Evolutionary conservation across 768 basidiomycete species (phyloP), one percentile per base, ranked within the genome.

Genomic region (Dioszegia hungarica): DNA sequence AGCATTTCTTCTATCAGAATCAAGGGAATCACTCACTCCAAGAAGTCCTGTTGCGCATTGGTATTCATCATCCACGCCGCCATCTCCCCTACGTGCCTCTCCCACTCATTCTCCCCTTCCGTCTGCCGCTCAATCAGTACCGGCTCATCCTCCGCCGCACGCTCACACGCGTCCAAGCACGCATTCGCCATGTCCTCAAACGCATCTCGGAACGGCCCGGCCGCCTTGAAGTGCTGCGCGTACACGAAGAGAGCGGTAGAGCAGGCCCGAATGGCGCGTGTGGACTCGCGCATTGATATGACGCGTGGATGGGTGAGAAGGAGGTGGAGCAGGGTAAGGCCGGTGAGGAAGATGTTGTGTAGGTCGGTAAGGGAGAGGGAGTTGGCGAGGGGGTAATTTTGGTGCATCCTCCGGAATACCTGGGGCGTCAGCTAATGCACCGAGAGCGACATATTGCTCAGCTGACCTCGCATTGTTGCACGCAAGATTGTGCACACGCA

Each of bases 101-200:
- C 55, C 55, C 55, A 56, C 8, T 48, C 55, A 15, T 28, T 47
- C 38, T 20, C 31, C 28, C 25, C 33, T 29, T 56, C 46, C 41
- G 24, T 29, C 44, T 44, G 44, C 36, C 45, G n/a, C 15, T 39
- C 46, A 12, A 40, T 36, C 17, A 38, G 37, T 4, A 49, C 55
- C 17, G 55, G 55, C 37, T 56, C 47, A 24, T 56, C 55, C 33
- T 39, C 46, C 20, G 33, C 55, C 4, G 55, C 55, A 8, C 39
- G 31, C 22, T 56, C 55, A 25, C 55, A 56, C 12, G 55, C 55
- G 27, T 56, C 55, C 34, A 56, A 27, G 31, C 55, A 56, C n/a
- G 55, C 55, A 24, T 56, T 56, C n/a, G 55, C 55, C 55, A 56
- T 56, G 24, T 56, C 55, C 55, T 56, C 59, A 40, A 60, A 60